These are phyloP conservation scores for Abrus precatorius DNA, from an alignment of 306 rosid species.

Conservation along the genomic window DNA sequence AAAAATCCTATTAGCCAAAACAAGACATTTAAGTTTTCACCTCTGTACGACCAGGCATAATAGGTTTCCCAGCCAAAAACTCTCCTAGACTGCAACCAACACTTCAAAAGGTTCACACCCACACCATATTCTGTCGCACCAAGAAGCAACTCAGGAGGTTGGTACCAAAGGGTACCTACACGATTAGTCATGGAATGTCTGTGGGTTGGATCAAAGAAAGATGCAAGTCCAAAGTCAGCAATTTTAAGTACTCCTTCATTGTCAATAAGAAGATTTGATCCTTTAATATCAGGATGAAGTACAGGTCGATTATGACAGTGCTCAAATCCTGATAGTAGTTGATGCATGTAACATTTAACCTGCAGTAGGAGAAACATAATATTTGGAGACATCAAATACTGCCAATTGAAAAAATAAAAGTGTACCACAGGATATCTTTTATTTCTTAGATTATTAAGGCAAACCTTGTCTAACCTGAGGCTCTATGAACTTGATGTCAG, in stretches of 20 bases:
- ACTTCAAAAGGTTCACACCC: slow-evolving; percentile 90
- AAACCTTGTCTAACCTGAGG: slow-evolving; percentile 82
- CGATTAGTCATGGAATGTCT: slow-evolving; percentile 93
- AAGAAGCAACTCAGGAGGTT: slow-evolving; percentile 95
- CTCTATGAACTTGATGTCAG: slow-evolving; percentile 84
- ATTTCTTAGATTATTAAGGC: slow-evolving; percentile 47
- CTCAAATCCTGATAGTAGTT: slow-evolving; percentile 90
- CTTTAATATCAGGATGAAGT: slow-evolving; percentile 96
- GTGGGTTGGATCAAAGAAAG: slow-evolving; percentile 82
- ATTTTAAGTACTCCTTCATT: slow-evolving; percentile 82
- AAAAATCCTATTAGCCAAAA: slow-evolving; percentile 38
- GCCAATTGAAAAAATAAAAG: slow-evolving; percentile 35
- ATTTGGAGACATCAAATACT: slow-evolving; percentile 43
- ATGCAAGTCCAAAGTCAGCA: slow-evolving; percentile 94
- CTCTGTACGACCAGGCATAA: slow-evolving; percentile 99
- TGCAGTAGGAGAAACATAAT: slow-evolving; percentile 50
- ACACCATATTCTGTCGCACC: slow-evolving; percentile 93
- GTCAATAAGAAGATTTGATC: slow-evolving; percentile 92
- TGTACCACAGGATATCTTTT: slow-evolving; percentile 7
- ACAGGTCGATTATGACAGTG: slow-evolving; percentile 85
- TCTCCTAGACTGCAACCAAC: slow-evolving; percentile 98
- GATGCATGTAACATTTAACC: slow-evolving; percentile 95
- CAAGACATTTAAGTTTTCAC: slow-evolving; percentile 53
- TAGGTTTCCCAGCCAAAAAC: slow-evolving; percentile 89
- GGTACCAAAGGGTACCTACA: slow-evolving; percentile 94